Base-by-base conservation (phyloP, 257 asterid species). In the Buddleja alternifolia region DNA sequence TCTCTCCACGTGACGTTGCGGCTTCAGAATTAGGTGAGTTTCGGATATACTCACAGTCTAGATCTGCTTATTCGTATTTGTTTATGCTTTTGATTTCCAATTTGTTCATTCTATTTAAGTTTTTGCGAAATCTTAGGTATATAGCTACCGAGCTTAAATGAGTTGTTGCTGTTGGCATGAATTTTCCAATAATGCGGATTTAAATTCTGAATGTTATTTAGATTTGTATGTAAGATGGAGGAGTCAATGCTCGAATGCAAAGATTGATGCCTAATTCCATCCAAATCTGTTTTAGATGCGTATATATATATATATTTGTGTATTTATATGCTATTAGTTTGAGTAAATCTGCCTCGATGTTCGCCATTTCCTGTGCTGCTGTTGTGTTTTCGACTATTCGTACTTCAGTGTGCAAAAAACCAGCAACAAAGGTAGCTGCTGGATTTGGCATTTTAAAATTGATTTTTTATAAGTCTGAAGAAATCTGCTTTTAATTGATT, bases 401-500 rank as follows among this genome's bases (percentile, higher is more conserved):
- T 12, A 58, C 48, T 46, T 10, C 23, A 61, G 50, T 52, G 69
- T 25, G 34, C 10, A 7, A 64, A 64, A 16, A 10, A 7, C 23
- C 25, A 50, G 5, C 24, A 17, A 46, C 21, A 1, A n/a, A 3
- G 21, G 29, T 50, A 0, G 40, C 9, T 17, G 16, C 59, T 56
- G 37, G 46, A 56, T 41, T 63, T 42, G 57, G 0, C 41, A 1
- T 16, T 68, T 21, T 21, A 51, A 8, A 34, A 8, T 52, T 70
- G 57, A 11, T 32, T 17, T 44, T 42, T 47, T 7, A 17, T 50
- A 70, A 69, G 55, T 81, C 74, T 71, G 73, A 36, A 42, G 14
- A 4, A 1, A 16, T 66, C 10, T 44, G 10, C 37, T 10, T 14
- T 14, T 41, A n/a, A 14, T 63, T 60, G 20, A 20, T 52, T 25